Evolutionary conservation across 306 rosid species (phyloP).

Genomic region (Chamaecrista fasciculata): DNA sequence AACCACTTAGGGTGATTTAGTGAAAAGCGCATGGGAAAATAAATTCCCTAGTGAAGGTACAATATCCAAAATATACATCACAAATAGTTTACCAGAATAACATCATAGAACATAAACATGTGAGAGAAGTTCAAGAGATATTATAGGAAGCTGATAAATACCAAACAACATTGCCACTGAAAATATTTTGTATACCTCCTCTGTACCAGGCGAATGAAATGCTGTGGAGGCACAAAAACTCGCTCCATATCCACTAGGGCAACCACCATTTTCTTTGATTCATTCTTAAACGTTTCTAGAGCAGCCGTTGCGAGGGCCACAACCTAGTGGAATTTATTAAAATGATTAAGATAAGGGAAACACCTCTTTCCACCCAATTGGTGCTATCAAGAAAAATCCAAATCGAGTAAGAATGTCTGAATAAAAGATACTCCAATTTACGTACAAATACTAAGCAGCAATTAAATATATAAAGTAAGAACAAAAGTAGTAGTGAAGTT

Average conservation of each 20-base stretch:
- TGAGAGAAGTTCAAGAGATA: background rate
- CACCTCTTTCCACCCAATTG: background rate
- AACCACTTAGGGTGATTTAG: background rate
- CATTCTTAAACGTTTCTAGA: slow-evolving; percentile 77
- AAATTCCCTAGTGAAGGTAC: background rate
- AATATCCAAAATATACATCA: background rate
- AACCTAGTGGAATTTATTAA: slow-evolving; percentile 42
- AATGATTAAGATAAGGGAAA: slow-evolving; percentile 17
- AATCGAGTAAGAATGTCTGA: background rate
- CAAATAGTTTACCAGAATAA: background rate
- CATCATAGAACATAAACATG: background rate
- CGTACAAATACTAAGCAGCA: background rate
- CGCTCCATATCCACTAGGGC: slow-evolving; percentile 98
- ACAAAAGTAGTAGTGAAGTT: slow-evolving; percentile 3
- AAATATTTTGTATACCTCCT: slow-evolving; percentile 58
- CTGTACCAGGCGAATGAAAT: slow-evolving; percentile 92
- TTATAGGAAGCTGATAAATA: background rate
- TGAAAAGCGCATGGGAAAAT: background rate
- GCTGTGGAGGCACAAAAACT: slow-evolving; percentile 99
- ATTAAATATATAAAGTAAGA: background rate
- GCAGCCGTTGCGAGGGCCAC: slow-evolving; percentile 87
- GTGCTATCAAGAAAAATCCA: background rate
- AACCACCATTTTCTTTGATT: slow-evolving; percentile 94
- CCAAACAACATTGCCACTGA: background rate
- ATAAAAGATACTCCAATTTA: slow-evolving; percentile 4